Evolutionary conservation across 176 grass and related monocot genomes (phyloP), one percentile per base, ranked within the genome.

Genomic region (Secale cereale): DNA sequence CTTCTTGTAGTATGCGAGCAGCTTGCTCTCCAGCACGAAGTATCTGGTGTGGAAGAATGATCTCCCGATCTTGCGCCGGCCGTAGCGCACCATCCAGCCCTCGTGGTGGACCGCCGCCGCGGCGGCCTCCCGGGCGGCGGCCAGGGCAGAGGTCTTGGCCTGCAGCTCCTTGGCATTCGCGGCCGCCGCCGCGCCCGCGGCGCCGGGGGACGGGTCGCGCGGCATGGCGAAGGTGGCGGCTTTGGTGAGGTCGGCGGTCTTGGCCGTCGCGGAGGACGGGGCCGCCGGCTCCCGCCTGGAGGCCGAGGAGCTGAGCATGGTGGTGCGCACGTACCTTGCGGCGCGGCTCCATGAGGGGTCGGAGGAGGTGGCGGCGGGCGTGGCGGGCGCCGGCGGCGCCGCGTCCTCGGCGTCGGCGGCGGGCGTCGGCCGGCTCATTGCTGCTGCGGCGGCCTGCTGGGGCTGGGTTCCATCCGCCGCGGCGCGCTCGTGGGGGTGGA

Each of bases 1-100:
- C 88, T 87, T 98, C 88, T 98, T 98, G 90, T 94, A 95, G 91
- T 98, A 98, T 2, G 93, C 86, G 73, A 98, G 93, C 54, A 88
- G 70, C 77, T 81, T 87, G 74, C 15, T 19, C 73, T 94, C 97
- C 15, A 98, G 88, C 20, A 83, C 83, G 50, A 97, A 97, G 60
- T 97, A 97, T 0, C 95, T 80, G 4, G 83, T 91, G 73, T 93
- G 95, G 66, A 97, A 89, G 67, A 86, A 97, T 1, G 92, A 93
- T n/a, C 89, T 77, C 8, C 95, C 95, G 30, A 97, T 92, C 86
- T 86, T 97, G 65, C 95, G 81, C 20, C 93, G 91, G 15, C 95
- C 95, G 82, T 94, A 94, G n/a, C 92, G 91, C 22, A 97, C 92
- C 88, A 97, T 82, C 95, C 92, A 97, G 16, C 95, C 95, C 83